Conservation (phyloP, 305 asterid species). For the Ruellia speciosa region DNA sequence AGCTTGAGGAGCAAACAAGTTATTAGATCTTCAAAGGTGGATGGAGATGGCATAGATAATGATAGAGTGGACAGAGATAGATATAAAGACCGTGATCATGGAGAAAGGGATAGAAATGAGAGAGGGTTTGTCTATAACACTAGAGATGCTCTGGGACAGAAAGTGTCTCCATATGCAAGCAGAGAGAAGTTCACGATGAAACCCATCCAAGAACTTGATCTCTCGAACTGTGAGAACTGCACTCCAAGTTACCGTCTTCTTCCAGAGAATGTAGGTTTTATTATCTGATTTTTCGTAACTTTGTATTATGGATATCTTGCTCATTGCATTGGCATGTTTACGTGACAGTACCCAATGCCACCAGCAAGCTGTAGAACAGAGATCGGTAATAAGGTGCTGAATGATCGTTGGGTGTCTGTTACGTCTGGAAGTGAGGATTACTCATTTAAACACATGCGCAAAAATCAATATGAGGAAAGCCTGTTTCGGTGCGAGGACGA, state of each 20-base stretch:
- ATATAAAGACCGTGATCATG: conserved; percentile 42
- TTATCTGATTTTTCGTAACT: conserved; percentile 16
- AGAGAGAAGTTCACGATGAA: conserved; percentile 69
- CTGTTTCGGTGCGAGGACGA: conserved; percentile 98
- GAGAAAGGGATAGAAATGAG: conserved; percentile 64
- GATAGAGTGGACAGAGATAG: conserved; percentile 58
- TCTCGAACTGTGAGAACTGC: conserved; percentile 80
- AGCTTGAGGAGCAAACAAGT: conserved; percentile 47
- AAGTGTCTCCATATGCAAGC: conserved; percentile 44
- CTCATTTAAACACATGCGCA: conserved; percentile 97
- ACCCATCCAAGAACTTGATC: conserved; percentile 97
- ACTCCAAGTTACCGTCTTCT: conserved; percentile 96
- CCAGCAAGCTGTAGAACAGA: conserved; percentile 67
- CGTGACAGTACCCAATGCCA: conserved; percentile 81
- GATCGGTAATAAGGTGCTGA: conserved; percentile 72
- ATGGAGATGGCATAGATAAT: conserved; percentile 51
- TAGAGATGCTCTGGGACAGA: conserved; percentile 64
- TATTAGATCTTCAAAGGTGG: conserved; percentile 41
- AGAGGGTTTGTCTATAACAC: conserved; percentile 40
- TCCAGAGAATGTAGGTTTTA: conserved; percentile 72
- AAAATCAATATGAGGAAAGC: conserved; percentile 98
- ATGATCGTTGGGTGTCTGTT: conserved; percentile 97
- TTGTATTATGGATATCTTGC: conserved; percentile 24
- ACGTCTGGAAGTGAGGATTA: conserved; percentile 99
- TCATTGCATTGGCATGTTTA: conserved; percentile 28